These are phyloP conservation scores for Astragalus glycyphyllos DNA, from an alignment of 306 rosid genomes.

Conservation along the genomic window DNA sequence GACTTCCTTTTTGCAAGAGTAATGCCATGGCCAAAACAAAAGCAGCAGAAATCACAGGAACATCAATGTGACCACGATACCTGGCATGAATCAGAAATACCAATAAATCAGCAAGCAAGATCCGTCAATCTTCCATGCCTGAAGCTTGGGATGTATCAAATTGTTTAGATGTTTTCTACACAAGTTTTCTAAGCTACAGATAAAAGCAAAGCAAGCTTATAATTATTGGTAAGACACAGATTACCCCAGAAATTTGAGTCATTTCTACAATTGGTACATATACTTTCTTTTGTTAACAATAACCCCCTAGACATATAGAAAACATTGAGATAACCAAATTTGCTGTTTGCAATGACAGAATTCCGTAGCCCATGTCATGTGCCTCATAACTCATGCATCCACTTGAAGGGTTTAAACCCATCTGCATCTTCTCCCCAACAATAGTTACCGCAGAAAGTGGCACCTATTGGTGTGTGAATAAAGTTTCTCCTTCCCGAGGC, in stretches of 20 bases:
- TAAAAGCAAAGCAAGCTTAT: constrained; percentile 27
- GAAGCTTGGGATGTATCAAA: not conserved
- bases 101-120: constrained; percentile 50
- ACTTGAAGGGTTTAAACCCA: not conserved
- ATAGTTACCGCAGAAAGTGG: too few species aligned
- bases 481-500: too few species aligned
- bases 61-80: constrained; percentile 89
- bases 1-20: constrained; percentile 87
- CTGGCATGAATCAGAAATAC: constrained; percentile 57
- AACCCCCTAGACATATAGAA: not conserved
- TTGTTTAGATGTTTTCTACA: constrained; percentile 14
- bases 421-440: too few species aligned
- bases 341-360: not conserved
- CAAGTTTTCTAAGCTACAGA: constrained; percentile 5
- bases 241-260: constrained; percentile 10
- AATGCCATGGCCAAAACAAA: constrained; percentile 81
- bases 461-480: too few species aligned
- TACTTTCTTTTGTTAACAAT: not conserved
- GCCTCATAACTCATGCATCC: not conserved
- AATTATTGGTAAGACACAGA: constrained; percentile 3
- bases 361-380: not conserved
- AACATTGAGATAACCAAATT: not conserved
- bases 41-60: constrained; percentile 91
- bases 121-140: constrained; percentile 22
- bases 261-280: constrained; percentile 20